Evolutionary conservation across 352 stramenopile genomes (phyloP).

Genomic region (Pythium vanterpoolii): DNA sequence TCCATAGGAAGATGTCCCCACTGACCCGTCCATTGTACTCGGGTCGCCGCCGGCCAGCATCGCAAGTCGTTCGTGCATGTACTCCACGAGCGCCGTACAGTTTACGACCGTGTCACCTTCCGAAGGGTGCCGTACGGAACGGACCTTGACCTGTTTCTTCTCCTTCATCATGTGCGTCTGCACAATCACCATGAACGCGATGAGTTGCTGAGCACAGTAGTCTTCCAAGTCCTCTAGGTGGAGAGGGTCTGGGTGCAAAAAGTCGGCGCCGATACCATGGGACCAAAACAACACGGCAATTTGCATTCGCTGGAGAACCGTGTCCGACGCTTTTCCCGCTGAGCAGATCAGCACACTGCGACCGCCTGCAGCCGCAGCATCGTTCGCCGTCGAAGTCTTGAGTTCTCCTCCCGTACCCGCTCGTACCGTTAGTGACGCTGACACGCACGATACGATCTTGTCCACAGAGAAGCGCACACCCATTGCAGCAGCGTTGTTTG

Average conservation of each 20-base stretch:
- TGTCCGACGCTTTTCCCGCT: slow-evolving; percentile 66
- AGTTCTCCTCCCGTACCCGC: slow-evolving; percentile 10
- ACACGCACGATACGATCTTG: slow-evolving; percentile 78
- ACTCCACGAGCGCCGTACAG: slow-evolving; percentile 60
- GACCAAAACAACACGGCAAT: slow-evolving; percentile 75
- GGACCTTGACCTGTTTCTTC: slow-evolving; percentile 85
- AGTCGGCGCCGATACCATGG: slow-evolving; percentile 71
- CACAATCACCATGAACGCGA: slow-evolving; percentile 85
- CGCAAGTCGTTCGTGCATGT: slow-evolving; percentile 47
- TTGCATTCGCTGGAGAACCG: slow-evolving; percentile 73
- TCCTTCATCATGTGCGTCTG: slow-evolving; percentile 81
- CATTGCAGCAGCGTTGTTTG: slow-evolving; percentile 68
- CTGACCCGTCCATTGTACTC: slow-evolving; percentile 2
- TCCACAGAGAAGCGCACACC: slow-evolving; percentile 84
- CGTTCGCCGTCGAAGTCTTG: slow-evolving; percentile 1
- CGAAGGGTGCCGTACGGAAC: slow-evolving; percentile 58
- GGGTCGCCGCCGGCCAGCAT: slow-evolving; percentile 8
- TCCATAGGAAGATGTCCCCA: background rate
- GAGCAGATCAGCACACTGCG: slow-evolving; percentile 77
- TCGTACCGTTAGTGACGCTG: slow-evolving; percentile 38
- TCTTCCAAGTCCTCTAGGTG: slow-evolving; percentile 82
- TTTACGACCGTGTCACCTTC: slow-evolving; percentile 71
- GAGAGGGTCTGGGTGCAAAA: slow-evolving; percentile 75
- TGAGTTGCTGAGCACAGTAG: slow-evolving; percentile 70
- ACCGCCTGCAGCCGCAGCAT: slow-evolving; percentile 36